Conservation (phyloP, 1,139 yeast species). For the Zygoascus sp. region DNA sequence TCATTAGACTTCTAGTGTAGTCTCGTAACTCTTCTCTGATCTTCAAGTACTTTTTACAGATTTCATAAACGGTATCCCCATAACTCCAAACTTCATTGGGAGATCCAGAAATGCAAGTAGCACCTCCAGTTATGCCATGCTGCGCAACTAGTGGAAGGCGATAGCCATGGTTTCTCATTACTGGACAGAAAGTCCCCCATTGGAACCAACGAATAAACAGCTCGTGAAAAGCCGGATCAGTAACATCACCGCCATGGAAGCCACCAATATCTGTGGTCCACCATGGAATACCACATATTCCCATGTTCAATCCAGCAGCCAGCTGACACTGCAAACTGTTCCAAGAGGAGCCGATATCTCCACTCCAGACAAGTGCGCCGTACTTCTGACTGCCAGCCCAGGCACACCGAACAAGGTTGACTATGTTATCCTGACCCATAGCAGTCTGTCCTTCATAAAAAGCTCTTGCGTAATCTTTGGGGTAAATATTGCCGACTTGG, state of each 20-base stretch:
- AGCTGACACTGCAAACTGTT: conserved; percentile 17
- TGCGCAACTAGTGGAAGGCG: conserved; percentile 17
- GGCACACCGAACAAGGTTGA: conserved; percentile 20
- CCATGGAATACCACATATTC: conserved; percentile 21
- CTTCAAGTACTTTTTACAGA: conserved; percentile 18
- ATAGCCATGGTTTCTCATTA: conserved; percentile 20
- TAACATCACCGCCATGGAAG: conserved; percentile 20
- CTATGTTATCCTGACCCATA: conserved; percentile 17
- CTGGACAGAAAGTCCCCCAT: conserved; percentile 22
- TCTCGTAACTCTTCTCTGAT: conserved; percentile 17
- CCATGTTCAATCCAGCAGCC: conserved; percentile 21
- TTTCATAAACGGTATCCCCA: conserved; percentile 18
- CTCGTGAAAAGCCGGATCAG: conserved; percentile 16
- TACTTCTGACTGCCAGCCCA: conserved; percentile 22
- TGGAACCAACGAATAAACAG: conserved; percentile 22
- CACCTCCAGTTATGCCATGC: conserved; percentile 20
- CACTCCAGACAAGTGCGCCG: conserved; percentile 22
- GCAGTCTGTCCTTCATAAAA: conserved; percentile 18
- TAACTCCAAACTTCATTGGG: conserved; percentile 21
- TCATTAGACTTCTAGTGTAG: conserved; percentile 18
- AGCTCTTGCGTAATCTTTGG: conserved; percentile 18
- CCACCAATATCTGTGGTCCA: conserved; percentile 23
- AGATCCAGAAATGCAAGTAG: conserved; percentile 19
- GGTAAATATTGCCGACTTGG: conserved; percentile 19
- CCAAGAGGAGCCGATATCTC: conserved; percentile 21